These are phyloP conservation scores for Didymella arachidicola DNA, from an alignment of 2,329 filamentous ascomycete genomes.

Conservation along the genomic window DNA sequence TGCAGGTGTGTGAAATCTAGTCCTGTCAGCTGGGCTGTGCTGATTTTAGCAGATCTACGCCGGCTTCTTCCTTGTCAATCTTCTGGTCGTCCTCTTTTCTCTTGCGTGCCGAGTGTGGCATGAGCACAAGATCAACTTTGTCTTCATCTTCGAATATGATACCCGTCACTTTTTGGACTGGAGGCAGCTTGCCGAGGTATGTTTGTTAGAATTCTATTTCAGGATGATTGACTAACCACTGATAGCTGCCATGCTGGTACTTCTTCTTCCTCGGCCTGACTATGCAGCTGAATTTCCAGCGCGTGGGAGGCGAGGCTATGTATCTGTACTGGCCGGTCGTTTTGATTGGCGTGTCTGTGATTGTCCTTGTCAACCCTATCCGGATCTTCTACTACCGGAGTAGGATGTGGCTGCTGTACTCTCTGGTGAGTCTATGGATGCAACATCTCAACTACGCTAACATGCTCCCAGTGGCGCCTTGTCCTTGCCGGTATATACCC, in stretches of 20 bases:
- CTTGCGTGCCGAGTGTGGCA: constrained; percentile 86
- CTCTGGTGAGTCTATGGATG: constrained; percentile 69
- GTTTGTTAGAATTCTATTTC: constrained; percentile 12
- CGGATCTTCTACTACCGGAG: constrained; percentile 77
- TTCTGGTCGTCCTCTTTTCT: constrained; percentile 84
- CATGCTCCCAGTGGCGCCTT: constrained; percentile 73
- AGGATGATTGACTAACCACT: constrained; percentile 17
- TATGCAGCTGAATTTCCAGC: constrained; percentile 88
- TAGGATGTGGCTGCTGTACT: constrained; percentile 85
- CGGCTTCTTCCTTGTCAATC: constrained; percentile 85
- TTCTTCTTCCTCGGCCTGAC: constrained; percentile 77
- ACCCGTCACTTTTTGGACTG: constrained; percentile 85
- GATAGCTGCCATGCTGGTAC: constrained; percentile 80
- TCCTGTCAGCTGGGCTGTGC: neutral
- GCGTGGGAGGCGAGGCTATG: constrained; percentile 69
- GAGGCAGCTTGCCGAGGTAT: constrained; percentile 79
- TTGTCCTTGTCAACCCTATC: constrained; percentile 78
- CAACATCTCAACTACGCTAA: neutral
- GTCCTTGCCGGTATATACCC: constrained; percentile 86
- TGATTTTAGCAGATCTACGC: constrained; percentile 74
- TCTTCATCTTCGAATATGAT: constrained; percentile 97
- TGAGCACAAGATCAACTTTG: constrained; percentile 87
- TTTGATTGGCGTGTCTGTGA: constrained; percentile 71
- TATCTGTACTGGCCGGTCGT: constrained; percentile 89
- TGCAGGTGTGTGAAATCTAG: constrained; percentile 62